Conservation (phyloP, 148 eudicot genomes). For the Rhododendron ovatum region DNA sequence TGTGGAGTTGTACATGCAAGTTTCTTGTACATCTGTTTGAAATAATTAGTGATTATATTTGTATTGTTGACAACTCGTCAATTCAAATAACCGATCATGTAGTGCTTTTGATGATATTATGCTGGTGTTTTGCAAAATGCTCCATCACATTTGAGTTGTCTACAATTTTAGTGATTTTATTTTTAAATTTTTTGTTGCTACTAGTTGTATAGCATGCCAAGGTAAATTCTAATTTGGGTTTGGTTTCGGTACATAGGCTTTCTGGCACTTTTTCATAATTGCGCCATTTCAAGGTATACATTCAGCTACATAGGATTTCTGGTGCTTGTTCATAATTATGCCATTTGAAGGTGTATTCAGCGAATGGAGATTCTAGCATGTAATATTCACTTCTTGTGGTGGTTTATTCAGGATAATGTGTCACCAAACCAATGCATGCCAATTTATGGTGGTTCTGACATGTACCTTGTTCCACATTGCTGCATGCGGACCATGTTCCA, state of each 20-base stretch:
- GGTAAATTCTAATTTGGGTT: background rate
- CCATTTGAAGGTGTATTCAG: constrained; percentile 2
- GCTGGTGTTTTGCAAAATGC: background rate
- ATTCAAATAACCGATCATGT: background rate
- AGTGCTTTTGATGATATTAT: background rate
- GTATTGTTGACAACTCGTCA: background rate
- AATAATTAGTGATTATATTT: background rate
- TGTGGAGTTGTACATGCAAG: background rate
- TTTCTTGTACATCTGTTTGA: background rate
- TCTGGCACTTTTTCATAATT: background rate
- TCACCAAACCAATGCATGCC: constrained; percentile 23
- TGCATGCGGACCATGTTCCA: constrained; percentile 34
- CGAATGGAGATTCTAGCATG: constrained; percentile 1
- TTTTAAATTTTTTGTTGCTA: background rate
- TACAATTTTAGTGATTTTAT: background rate
- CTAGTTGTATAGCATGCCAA: background rate
- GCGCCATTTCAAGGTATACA: background rate
- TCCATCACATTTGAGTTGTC: background rate
- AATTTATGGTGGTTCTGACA: constrained; percentile 34
- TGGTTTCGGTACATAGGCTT: background rate
- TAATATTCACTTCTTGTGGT: background rate
- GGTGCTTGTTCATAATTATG: background rate
- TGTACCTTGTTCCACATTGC: constrained; percentile 33
- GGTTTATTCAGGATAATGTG: constrained; percentile 38
- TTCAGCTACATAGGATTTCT: background rate